Base-by-base conservation (phyloP, 148 eudicot genomes). In the Fagopyrum homotropicum region DNA sequence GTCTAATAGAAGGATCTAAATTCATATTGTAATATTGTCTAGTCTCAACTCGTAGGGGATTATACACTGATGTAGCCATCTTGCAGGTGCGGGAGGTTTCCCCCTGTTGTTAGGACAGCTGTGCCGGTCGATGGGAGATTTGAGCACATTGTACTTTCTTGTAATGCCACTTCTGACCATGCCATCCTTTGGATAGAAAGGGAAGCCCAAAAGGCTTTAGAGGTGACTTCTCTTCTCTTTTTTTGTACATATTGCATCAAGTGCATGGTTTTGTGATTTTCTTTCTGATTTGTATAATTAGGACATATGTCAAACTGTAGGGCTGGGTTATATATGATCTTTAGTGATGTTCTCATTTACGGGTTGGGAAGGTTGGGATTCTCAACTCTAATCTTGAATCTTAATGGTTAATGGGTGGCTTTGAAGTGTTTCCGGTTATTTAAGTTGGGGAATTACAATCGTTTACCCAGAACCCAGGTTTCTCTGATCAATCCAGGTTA, bases 111-210 rank as follows among this genome's bases (percentile, higher is more conserved):
- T 71, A 89, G 83, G 84, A 96, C 97, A 52, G 99, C 99, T 7
- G 99, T 96, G 56, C 98, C 99, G 5, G 98, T 96, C 69, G 98
- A 96, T 83, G 99, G 99, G 71, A 92, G 99, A 82, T 92, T 94
- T 76, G 98, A 94, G 89, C 98, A 89, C 78, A 84, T 94, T 73
- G 98, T 94, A 75, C 91, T 90, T 29, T 91, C 97, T 50, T 92
- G 97, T 83, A 91, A 94, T 83, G 98, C 96, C 51, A 91, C 93
- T 76, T 87, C 97, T 52, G 98, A 94, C 75, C 97, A 94, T 78
- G 90, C 89, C 77, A 86, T 94, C 77, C 78, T 91, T 81, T 91
- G 96, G 92, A 90, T 91, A 74, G 90, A 88, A 87, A 91, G 80
- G 84, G 98, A 94, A 91, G 89, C 98, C 11, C 83, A 75, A 74